Conservation (phyloP, 257 asterid genomes). For the Petunia axillaris region DNA sequence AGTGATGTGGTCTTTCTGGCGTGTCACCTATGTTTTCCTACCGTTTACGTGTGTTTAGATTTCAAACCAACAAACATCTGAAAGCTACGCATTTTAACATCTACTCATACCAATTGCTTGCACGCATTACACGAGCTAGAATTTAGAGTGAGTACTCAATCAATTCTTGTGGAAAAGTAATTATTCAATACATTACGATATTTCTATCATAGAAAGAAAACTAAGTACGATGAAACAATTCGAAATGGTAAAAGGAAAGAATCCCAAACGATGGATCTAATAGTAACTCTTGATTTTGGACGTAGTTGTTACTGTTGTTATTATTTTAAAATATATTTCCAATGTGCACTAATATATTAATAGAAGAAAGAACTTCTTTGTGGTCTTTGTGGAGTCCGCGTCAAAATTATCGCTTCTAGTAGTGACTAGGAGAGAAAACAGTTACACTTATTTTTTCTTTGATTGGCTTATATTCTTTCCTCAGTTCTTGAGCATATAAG, state of each 20-base stretch:
- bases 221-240: background rate
- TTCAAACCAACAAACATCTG: background rate
- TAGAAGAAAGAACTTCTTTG: too few species aligned
- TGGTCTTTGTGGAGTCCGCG: too few species aligned
- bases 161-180: background rate
- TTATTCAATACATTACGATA: background rate
- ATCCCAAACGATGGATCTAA: background rate
- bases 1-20: background rate
- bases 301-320: background rate
- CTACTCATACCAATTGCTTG: background rate
- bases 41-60: background rate
- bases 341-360: too few species aligned
- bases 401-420: too few species aligned
- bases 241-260: background rate
- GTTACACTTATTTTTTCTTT: too few species aligned
- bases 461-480: too few species aligned
- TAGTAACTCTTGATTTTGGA: background rate
- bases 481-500: too few species aligned
- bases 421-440: too few species aligned
- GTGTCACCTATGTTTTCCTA: background rate
- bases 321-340: too few species aligned
- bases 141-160: background rate
- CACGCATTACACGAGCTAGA: background rate
- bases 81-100: slow-evolving; percentile 7
- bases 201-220: background rate